A percentile compares a stretch with the other conserved stretches of the same genome.
phyloP scores from a whole-genome alignment of 257 asterid genomes.

The Nemophila menziesii region DNA sequence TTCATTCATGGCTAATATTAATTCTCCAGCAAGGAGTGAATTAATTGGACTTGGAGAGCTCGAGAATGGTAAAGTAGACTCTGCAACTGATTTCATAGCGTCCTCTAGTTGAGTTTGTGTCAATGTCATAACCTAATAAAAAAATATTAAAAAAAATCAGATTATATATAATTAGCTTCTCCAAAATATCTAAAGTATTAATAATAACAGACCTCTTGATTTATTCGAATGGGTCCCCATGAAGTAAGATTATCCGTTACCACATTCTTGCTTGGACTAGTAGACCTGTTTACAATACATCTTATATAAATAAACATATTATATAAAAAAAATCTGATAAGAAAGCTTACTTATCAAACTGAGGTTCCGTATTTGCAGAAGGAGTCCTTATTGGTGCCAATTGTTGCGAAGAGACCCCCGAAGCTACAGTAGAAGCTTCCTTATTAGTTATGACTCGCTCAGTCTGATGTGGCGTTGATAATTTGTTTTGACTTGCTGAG shows the following conservation, averaged over 20 bases:
- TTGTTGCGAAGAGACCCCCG: conserved; percentile 35
- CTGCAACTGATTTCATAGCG: conserved; percentile 67
- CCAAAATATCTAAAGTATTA: too few species aligned
- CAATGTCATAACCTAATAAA: conserved; percentile 70
- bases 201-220: too few species aligned
- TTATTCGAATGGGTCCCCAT: too few species aligned
- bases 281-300: too few species aligned
- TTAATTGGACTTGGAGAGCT: conserved; percentile 73
- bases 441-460: conserved; percentile 28
- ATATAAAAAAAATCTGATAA: conserved; percentile 5
- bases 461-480: too few species aligned
- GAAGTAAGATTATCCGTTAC: too few species aligned
- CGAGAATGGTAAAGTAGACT: conserved; percentile 43
- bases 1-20: too few species aligned
- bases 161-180: too few species aligned
- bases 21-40: conserved; percentile 94
- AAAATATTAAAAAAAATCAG: too few species aligned
- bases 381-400: conserved; percentile 58
- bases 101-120: conserved; percentile 88
- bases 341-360: conserved; percentile 38
- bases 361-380: conserved; percentile 41
- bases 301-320: too few species aligned
- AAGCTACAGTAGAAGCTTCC: conserved; percentile 33
- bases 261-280: too few species aligned
- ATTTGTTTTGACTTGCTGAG: conserved; percentile 35